Base-by-base conservation (phyloP, 768 basidiomycete species). In the Phanerodontia chrysosporium region DNA sequence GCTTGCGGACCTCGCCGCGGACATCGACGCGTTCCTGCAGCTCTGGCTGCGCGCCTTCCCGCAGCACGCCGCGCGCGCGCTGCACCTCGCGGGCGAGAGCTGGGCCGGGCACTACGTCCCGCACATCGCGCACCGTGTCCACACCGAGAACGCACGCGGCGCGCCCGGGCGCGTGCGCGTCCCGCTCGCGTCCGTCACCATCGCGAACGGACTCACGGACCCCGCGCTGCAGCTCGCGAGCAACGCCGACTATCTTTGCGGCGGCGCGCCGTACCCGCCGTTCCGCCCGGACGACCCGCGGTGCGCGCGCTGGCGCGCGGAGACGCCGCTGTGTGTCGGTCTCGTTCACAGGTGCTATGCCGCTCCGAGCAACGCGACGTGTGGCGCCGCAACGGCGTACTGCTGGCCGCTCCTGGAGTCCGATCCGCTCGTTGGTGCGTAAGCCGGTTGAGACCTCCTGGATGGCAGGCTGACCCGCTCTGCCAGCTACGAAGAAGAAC, bases 281-380 rank as follows among this genome's bases (percentile, higher is more conserved):
- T 62, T 57, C 30, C 52, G 57, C 14, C 82, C 85, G 5, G 66
- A 85, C 10, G 85, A 86, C 16, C 80, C 86, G 7, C 78, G 87
- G 65, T 94, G 92, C 69, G 66, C 75, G 45, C 74, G 84, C 1
- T 72, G 95, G 62, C 76, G 83, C 56, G 64, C 75, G 51, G 92
- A 90, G 71, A 80, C 83, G 12, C 83, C 88, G 0, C 83, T 82
- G 2, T 96, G 95, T 74, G 83, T 92, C 68, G 75, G 81, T 30
- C 74, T 95, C 28, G 80, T 88, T 64, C 78, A 87, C 55, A 75
- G 79, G 25, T 96, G 94, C 75, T 89, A 91, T 69, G 67, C 77
- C 48, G 82, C 71, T 60, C 72, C 78, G 60, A 83, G 80, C 7
- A 80, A 80, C 44, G 77, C 86, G n/a, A 76, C 84, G 25, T 90